A percentile compares a stretch with the other conserved stretches of the same genome.
Conservation (phyloP, 2,329 filamentous ascomycete genomes). For the Periconia sp. region DNA sequence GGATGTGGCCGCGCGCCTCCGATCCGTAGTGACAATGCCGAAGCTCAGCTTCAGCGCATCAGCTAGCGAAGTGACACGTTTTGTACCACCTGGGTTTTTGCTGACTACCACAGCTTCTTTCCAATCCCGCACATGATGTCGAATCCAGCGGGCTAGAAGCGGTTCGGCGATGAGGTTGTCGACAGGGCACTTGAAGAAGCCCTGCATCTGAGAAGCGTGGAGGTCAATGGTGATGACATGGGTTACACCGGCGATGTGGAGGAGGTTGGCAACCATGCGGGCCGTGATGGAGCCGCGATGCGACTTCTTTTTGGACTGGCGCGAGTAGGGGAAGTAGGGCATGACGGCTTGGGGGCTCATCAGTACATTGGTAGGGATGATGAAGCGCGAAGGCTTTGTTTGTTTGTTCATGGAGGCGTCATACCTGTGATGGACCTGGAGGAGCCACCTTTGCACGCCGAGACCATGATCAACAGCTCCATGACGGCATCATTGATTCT, state of each 20-base stretch:
- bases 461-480: conserved; percentile 99
- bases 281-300: conserved; percentile 95
- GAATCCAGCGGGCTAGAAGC: conserved; percentile 93
- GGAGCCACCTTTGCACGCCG: conserved; percentile 95
- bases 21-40: conserved; percentile 89
- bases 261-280: conserved; percentile 92
- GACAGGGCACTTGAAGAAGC: conserved; percentile 96
- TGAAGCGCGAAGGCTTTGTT: background rate
- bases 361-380: conserved; percentile 5
- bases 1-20: conserved; percentile 42
- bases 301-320: conserved; percentile 98
- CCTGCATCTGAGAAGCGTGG: conserved; percentile 94
- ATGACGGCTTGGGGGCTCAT: conserved; percentile 65
- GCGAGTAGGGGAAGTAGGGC: conserved; percentile 98
- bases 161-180: conserved; percentile 97
- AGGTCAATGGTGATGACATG: conserved; percentile 98
- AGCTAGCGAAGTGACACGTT: conserved; percentile 92
- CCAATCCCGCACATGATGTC: conserved; percentile 84
- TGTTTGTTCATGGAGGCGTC: conserved; percentile 26
- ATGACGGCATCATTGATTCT: conserved; percentile 97
- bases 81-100: conserved; percentile 96
- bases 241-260: conserved; percentile 90
- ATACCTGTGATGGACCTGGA: conserved; percentile 94
- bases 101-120: conserved; percentile 92
- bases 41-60: conserved; percentile 97